Base-by-base conservation (phyloP, 129 eudicot species). In the Artemisia argyi region DNA sequence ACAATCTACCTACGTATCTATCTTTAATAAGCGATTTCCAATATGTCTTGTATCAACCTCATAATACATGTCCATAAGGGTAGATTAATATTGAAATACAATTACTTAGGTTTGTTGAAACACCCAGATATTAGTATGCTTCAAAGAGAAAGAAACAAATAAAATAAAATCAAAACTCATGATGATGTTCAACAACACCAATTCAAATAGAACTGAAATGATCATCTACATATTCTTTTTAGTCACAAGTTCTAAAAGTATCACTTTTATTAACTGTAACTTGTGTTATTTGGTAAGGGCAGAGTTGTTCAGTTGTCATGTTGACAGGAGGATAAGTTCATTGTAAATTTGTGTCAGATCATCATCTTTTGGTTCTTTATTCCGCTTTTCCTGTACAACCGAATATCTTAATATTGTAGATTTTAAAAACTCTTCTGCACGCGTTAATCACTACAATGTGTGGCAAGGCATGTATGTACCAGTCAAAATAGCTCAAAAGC, bases 281-380 rank as follows among this genome's bases (percentile, higher is more conserved):
- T 28, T 73, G 63, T 17, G 53, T 54, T 73, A 60, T 69, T n/a
- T 73, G 71, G 71, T 55, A 61, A 50, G 60, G 14, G 32, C 35
- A 28, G 52, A 61, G 47, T 12, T 63, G 35, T 52, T 73, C 71
- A 73, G 22, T 63, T 61, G 71, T 63, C 78, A 63, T 22, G 46
- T 74, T 53, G 71, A 74, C 78, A 74, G 55, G 72, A 61, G 83
- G 75, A 83, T 74, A 78, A 74, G 68, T 78, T 83, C 83, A 60
- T 73, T 28, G 71, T 69, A 65, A 44, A 71, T 13, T 19, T 58
- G 57, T 82, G 74, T 68, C 74, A 35, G 49, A 65, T 66, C 71
- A 13, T 62, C 22, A 3, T 35, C 56, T 52, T 53, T 53, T 74
- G 6, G 42, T 63, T 73, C 78, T 63, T 63, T 73, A 73, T 52